phyloP scores from a whole-genome alignment of 2,329 filamentous ascomycete species.

The Hyphodiscus sp. region DNA sequence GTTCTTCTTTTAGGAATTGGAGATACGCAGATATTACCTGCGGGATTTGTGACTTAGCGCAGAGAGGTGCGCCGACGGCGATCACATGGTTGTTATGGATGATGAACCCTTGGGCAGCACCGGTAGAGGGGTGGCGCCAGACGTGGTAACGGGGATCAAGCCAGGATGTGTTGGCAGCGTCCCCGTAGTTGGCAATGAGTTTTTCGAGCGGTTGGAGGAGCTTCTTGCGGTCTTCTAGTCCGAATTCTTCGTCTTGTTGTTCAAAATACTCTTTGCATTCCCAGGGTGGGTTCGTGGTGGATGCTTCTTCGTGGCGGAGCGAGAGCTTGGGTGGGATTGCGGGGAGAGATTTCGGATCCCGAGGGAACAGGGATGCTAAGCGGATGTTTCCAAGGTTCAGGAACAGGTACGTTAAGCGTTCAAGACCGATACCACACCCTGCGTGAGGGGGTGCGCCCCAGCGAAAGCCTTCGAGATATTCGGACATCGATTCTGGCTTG shows the following conservation, averaged over 20 bases:
- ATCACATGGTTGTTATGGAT: conserved; percentile 71
- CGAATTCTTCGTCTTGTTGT: conserved; percentile 26
- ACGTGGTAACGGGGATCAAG: conserved; percentile 82
- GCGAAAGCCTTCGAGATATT: conserved; percentile 84
- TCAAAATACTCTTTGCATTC: conserved; percentile 34
- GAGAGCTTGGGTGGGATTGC: conserved; percentile 53
- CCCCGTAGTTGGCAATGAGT: conserved; percentile 90
- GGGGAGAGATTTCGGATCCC: conserved; percentile 83
- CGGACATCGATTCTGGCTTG: conserved; percentile 75
- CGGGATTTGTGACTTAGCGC: conserved; percentile 68
- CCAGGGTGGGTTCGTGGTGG: conserved; percentile 68
- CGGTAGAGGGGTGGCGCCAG: conserved; percentile 74
- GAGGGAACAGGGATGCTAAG: conserved; percentile 78
- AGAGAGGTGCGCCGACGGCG: conserved; percentile 81
- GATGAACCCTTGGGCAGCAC: conserved; percentile 80
- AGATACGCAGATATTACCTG: conserved; percentile 70
- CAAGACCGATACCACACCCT: conserved; percentile 82
- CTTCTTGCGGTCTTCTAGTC: conserved; percentile 2
- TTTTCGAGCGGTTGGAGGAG: conserved; percentile 71
- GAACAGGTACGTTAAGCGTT: conserved; percentile 81
- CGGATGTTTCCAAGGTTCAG: conserved; percentile 84
- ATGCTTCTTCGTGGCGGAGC: conserved; percentile 81
- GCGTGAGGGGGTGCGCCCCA: conserved; percentile 85
- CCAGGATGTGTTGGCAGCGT: conserved; percentile 92
- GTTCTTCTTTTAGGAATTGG: conserved; percentile 61